Conservation (phyloP, 768 basidiomycete genomes). For the Lentinus tigrinus region DNA sequence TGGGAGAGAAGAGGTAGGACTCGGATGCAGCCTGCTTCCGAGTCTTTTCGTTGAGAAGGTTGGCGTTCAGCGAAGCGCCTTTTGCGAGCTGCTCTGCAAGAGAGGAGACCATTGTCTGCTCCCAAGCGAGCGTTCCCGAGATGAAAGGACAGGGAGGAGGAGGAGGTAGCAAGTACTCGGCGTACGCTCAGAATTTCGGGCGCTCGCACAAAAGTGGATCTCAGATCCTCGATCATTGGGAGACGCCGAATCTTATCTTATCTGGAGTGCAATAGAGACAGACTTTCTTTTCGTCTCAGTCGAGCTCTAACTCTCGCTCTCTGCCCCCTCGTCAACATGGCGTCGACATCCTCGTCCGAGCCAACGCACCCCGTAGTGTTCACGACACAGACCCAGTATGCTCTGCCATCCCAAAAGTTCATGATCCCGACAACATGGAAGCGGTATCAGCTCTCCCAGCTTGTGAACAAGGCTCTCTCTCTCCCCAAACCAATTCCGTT, state of each 20-base stretch:
- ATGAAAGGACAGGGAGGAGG: too few species aligned
- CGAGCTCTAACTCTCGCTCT: too few species aligned
- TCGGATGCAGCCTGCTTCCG: conserved; percentile 57
- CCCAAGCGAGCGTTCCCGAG: too few species aligned
- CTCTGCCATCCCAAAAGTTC: conserved; percentile 84
- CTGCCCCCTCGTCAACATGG: conserved; percentile 2
- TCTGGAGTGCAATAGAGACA: too few species aligned
- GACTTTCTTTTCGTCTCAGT: too few species aligned
- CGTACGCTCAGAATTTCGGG: too few species aligned
- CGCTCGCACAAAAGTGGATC: too few species aligned
- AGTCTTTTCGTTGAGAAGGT: conserved; percentile 63
- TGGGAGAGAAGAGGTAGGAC: conserved; percentile 87
- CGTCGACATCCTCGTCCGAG: conserved; percentile 12
- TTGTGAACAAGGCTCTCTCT: conserved; percentile 90
- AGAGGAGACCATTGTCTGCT: conserved; percentile 60
- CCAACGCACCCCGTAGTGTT: conserved; percentile 62
- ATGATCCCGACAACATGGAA: conserved; percentile 90
- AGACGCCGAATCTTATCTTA: too few species aligned
- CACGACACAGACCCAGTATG: conserved; percentile 70
- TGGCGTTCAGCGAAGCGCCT: conserved; percentile 74
- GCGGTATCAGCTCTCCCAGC: conserved; percentile 95
- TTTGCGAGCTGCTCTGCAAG: conserved; percentile 82
- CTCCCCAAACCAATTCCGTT: conserved; percentile 79
- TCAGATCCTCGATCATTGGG: too few species aligned
- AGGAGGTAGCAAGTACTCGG: too few species aligned